Conservation (phyloP, 2,329 filamentous ascomycete genomes). For the Beauveria rudraprayagi region DNA sequence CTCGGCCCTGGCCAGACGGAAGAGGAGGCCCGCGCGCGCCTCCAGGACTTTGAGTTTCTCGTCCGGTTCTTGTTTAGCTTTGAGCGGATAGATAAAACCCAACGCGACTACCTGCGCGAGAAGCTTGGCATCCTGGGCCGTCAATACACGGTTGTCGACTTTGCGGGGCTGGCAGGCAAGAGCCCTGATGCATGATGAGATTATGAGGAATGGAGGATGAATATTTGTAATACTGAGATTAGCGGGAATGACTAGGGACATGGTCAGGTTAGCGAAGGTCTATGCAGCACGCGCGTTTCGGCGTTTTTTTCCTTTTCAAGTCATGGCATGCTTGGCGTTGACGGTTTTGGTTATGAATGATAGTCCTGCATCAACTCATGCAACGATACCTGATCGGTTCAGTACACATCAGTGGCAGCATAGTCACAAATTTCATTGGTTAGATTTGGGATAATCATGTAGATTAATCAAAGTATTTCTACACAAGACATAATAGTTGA, state of each 20-base stretch:
- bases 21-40: slow-evolving; percentile 37
- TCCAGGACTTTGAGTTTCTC: slow-evolving; percentile 46
- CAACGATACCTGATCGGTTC: not conserved
- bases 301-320: not conserved
- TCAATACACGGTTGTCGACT: slow-evolving; percentile 23
- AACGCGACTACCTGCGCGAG: slow-evolving; percentile 32
- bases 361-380: not conserved
- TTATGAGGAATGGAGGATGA: not conserved
- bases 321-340: not conserved
- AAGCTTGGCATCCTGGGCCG: slow-evolving; percentile 29
- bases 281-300: not conserved
- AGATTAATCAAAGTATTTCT: not conserved
- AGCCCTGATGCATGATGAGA: slow-evolving; percentile 14
- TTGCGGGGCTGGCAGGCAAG: slow-evolving; percentile 18
- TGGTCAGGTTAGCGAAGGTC: not conserved
- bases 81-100: slow-evolving; percentile 37
- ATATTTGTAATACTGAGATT: not conserved
- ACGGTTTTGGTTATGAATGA: not conserved
- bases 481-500: not conserved
- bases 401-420: not conserved
- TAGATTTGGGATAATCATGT: not conserved
- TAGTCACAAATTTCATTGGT: not conserved
- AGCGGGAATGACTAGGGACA: not conserved
- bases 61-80: slow-evolving; percentile 43
- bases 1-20: slow-evolving; percentile 28